Conservation (phyloP, 768 basidiomycete genomes). For the Mycena pura region DNA sequence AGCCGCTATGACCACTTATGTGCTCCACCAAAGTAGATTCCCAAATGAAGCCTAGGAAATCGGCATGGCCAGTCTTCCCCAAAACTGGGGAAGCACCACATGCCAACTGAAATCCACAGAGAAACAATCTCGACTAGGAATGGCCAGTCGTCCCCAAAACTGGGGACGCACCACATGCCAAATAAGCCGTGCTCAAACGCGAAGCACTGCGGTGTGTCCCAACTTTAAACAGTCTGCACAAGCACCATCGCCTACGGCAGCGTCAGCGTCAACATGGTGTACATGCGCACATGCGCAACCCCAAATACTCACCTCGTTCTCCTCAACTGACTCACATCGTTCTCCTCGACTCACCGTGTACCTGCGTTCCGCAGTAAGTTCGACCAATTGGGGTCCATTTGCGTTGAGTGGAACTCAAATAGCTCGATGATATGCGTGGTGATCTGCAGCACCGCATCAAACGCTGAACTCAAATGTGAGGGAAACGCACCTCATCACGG, state of each 20-base stretch:
- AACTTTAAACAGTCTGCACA: conserved; percentile 85
- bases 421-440: conserved; percentile 81
- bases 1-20: too few species aligned
- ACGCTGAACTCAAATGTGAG: neutral
- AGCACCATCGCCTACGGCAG: conserved; percentile 74
- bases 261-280: neutral
- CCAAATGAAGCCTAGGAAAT: too few species aligned
- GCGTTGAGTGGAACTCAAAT: conserved; percentile 92
- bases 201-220: conserved; percentile 73
- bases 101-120: too few species aligned
- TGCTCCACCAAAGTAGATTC: too few species aligned
- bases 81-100: too few species aligned
- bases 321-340: too few species aligned
- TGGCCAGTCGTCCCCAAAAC: too few species aligned
- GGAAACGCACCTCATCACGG: conserved; percentile 68
- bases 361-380: conserved; percentile 90
- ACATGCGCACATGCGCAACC: neutral
- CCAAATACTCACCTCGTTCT: conserved; percentile 63
- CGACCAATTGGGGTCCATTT: conserved; percentile 98
- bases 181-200: conserved; percentile 74
- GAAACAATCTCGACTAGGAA: too few species aligned
- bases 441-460: conserved; percentile 59
- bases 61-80: too few species aligned
- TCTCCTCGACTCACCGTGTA: conserved; percentile 80
- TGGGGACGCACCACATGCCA: too few species aligned